Percentiles rank a stretch among this genome's conserved stretches.
Evolutionary conservation across 2,329 filamentous ascomycete species (phyloP).

Genomic region (Mycosphaerella sp.): DNA sequence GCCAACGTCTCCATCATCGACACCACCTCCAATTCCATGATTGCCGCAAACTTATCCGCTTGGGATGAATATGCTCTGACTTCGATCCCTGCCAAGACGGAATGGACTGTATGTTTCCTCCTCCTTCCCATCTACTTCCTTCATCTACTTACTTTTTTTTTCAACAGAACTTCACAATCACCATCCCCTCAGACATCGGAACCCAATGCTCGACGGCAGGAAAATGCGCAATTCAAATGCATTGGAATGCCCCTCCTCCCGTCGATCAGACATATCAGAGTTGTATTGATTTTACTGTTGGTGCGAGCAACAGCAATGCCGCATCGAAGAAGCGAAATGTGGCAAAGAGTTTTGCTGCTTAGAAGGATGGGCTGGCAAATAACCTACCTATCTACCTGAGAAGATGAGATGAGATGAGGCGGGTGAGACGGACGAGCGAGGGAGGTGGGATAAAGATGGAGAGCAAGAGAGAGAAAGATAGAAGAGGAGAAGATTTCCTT

Average conservation of each 20-base stretch:
- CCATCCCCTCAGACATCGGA: slow-evolving; percentile 47
- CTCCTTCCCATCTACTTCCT: too few relatives aligned
- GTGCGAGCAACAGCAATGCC: neutral
- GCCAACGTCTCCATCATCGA: slow-evolving; percentile 56
- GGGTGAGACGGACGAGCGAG: too few relatives aligned
- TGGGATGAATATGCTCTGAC: slow-evolving; percentile 52
- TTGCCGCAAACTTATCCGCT: slow-evolving; percentile 49
- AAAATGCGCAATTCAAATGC: slow-evolving; percentile 55
- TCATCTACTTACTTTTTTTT: too few relatives aligned
- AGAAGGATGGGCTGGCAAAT: neutral
- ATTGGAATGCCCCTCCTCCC: slow-evolving; percentile 47
- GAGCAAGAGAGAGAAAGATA: too few relatives aligned
- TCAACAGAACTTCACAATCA: slow-evolving; percentile 45
- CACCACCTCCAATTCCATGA: slow-evolving; percentile 45
- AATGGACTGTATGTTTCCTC: slow-evolving; percentile 31
- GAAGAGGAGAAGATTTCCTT: too few relatives aligned
- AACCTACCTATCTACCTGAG: too few relatives aligned
- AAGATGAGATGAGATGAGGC: too few relatives aligned
- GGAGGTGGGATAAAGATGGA: too few relatives aligned
- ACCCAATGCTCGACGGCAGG: slow-evolving; percentile 45
- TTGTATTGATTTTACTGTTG: slow-evolving; percentile 54
- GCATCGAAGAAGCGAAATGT: neutral
- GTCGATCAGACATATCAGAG: slow-evolving; percentile 58
- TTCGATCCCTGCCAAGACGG: slow-evolving; percentile 36
- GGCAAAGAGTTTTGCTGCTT: neutral